Evolutionary conservation across 2,329 filamentous ascomycete genomes (phyloP).

Genomic region (Tympanopsis confertula): DNA sequence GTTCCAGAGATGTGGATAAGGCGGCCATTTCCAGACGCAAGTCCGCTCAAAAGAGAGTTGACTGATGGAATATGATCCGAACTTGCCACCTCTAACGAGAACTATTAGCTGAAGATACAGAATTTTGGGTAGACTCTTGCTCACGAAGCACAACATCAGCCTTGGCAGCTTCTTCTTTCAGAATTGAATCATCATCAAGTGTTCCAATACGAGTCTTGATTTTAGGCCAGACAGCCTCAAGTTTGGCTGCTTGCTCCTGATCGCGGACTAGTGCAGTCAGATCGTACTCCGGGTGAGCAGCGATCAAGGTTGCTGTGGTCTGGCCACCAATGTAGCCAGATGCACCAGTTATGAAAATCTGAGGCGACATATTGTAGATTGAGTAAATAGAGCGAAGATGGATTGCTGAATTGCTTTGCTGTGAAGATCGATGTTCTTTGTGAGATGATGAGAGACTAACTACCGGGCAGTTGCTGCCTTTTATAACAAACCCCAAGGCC

Average conservation of each 20-base stretch:
- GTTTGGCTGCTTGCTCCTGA: constrained; percentile 6
- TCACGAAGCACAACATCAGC: constrained; percentile 7
- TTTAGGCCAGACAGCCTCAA: constrained; percentile 5
- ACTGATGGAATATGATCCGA: constrained; percentile 8
- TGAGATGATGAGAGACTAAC: too few relatives aligned
- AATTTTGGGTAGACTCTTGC: background rate
- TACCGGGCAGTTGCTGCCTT: too few relatives aligned
- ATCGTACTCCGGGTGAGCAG: constrained; percentile 9
- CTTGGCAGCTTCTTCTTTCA: constrained; percentile 5
- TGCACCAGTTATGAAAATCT: constrained; percentile 10
- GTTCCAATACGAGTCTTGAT: constrained; percentile 6
- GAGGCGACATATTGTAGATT: constrained; percentile 6
- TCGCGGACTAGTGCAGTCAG: constrained; percentile 8
- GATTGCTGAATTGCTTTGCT: too few relatives aligned
- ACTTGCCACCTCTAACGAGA: constrained; percentile 8
- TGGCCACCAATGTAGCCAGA: constrained; percentile 10
- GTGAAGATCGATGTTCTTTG: too few relatives aligned
- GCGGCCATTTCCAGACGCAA: constrained; percentile 3
- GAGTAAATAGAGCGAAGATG: background rate
- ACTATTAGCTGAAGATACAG: background rate
- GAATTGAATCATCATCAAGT: constrained; percentile 4
- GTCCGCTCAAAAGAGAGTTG: constrained; percentile 4
- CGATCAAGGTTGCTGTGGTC: constrained; percentile 4
- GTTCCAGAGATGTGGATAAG: constrained; percentile 8
- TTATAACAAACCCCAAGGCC: too few relatives aligned